Evolutionary conservation across 306 rosid species (phyloP).

Genomic region (Cicer arietinum): DNA sequence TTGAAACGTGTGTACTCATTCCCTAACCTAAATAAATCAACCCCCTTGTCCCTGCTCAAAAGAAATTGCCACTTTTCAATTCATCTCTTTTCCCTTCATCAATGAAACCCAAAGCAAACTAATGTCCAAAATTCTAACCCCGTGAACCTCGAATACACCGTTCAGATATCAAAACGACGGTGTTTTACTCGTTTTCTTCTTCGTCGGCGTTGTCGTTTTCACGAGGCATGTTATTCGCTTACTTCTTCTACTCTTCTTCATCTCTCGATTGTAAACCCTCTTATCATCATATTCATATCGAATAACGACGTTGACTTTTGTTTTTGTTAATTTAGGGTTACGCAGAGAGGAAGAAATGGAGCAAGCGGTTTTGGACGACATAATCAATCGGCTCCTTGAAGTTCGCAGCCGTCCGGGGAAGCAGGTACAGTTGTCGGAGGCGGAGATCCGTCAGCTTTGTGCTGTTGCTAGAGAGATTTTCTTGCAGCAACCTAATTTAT

Average conservation of each 20-base stretch:
- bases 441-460: constrained; percentile 97
- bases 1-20: not conserved
- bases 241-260: constrained; percentile 14
- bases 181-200: constrained; percentile 22
- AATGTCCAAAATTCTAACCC: constrained; percentile 11
- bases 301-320: constrained; percentile 40
- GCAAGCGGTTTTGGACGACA: constrained; percentile 75
- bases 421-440: constrained; percentile 93
- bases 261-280: constrained; percentile 16
- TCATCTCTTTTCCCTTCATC: not conserved
- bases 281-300: not conserved
- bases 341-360: constrained; percentile 59
- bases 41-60: not conserved
- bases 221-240: constrained; percentile 48
- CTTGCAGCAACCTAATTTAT: constrained; percentile 84
- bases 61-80: not conserved
- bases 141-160: constrained; percentile 42
- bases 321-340: not conserved
- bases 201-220: constrained; percentile 12
- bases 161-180: constrained; percentile 47
- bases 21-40: constrained; percentile 2
- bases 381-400: constrained; percentile 87
- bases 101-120: not conserved
- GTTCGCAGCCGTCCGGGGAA: constrained; percentile 91
- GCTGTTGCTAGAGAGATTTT: constrained; percentile 71